Evolutionary conservation across 2,329 filamentous ascomycete genomes (phyloP).

Genomic region (Cryphonectria naterciae): DNA sequence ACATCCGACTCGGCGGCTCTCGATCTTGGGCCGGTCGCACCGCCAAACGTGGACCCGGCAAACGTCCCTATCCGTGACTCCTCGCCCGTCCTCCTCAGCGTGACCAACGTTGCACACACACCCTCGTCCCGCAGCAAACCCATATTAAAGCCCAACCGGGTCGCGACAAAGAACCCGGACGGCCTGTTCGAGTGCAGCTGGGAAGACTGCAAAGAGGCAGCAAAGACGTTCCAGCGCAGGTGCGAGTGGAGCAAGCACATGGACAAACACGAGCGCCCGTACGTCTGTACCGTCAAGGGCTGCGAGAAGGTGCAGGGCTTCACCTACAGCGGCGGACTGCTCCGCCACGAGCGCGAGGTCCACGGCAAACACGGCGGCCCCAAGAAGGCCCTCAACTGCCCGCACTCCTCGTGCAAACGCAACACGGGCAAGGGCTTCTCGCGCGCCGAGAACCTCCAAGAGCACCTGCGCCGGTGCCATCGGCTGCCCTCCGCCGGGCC

Average conservation of each 20-base stretch:
- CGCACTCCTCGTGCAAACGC: constrained; percentile 84
- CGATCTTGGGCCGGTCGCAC: constrained; percentile 40
- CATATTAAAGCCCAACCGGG: constrained; percentile 63
- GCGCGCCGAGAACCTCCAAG: constrained; percentile 89
- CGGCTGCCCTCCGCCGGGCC: constrained; percentile 36
- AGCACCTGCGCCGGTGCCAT: constrained; percentile 91
- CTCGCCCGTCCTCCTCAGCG: constrained; percentile 36
- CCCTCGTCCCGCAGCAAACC: constrained; percentile 50
- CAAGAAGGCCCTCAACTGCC: constrained; percentile 85
- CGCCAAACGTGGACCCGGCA: constrained; percentile 34
- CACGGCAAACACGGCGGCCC: constrained; percentile 89
- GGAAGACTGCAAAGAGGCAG: constrained; percentile 67
- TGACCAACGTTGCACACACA: constrained; percentile 28
- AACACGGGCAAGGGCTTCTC: constrained; percentile 89
- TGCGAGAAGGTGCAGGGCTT: constrained; percentile 94
- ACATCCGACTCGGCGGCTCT: constrained; percentile 36
- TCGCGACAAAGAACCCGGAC: constrained; percentile 64
- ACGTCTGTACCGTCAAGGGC: constrained; percentile 79
- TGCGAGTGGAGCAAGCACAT: constrained; percentile 99
- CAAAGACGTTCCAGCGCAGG: constrained; percentile 73
- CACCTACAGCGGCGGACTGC: constrained; percentile 88
- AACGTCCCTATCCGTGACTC: constrained; percentile 39
- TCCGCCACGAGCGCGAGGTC: constrained; percentile 91
- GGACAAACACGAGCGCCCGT: constrained; percentile 96
- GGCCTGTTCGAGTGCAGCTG: constrained; percentile 80